phyloP scores from a whole-genome alignment of 2,329 filamentous ascomycete genomes.

The Atkinsonella texensis region DNA sequence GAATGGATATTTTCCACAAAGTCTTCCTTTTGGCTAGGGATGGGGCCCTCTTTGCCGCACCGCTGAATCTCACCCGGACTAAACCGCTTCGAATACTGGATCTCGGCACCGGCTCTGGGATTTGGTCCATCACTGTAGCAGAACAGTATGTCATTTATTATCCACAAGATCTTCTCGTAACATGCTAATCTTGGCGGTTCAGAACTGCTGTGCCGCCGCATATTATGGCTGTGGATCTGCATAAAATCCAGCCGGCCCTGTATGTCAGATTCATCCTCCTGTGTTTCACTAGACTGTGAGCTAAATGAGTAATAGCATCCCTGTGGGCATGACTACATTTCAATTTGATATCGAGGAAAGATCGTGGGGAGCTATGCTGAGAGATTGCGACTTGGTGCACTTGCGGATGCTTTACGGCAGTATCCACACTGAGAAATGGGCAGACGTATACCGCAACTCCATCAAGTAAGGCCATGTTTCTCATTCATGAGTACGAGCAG shows the following conservation, averaged over 20 bases:
- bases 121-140: slow-evolving; percentile 83
- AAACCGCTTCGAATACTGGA: slow-evolving; percentile 38
- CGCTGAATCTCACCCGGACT: slow-evolving; percentile 7
- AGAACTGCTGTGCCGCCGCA: slow-evolving; percentile 6
- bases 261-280: slow-evolving; percentile 12
- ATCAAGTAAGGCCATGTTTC: slow-evolving; percentile 41
- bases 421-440: slow-evolving; percentile 57
- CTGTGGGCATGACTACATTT: slow-evolving; percentile 40
- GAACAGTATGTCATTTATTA: slow-evolving; percentile 33
- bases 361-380: slow-evolving; percentile 39
- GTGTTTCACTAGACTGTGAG: neutral
- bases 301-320: slow-evolving; percentile 44
- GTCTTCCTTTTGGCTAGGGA: slow-evolving; percentile 56
- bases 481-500: neutral
- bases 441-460: slow-evolving; percentile 57
- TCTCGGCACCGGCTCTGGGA: slow-evolving; percentile 77
- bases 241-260: slow-evolving; percentile 27
- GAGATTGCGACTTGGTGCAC: slow-evolving; percentile 70
- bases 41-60: slow-evolving; percentile 16
- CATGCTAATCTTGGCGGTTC: neutral
- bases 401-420: slow-evolving; percentile 69
- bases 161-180: neutral
- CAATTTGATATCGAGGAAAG: slow-evolving; percentile 67
- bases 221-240: slow-evolving; percentile 27
- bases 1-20: slow-evolving; percentile 73